Evolutionary conservation across 441 rosid genomes (phyloP).

Genomic region (Pelargonium citronellum): DNA sequence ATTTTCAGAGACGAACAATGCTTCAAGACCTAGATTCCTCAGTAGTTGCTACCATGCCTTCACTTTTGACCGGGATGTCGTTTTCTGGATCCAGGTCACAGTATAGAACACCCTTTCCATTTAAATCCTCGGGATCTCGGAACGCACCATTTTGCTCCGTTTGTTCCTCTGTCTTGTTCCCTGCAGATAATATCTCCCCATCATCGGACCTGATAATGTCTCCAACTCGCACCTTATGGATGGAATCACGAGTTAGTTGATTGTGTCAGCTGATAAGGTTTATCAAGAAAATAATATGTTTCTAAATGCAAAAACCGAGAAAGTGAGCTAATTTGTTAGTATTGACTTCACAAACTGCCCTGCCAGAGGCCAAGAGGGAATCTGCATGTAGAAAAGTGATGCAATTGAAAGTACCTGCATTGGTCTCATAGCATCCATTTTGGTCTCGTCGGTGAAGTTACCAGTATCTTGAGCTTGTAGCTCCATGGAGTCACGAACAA

Average conservation of each 20-base stretch:
- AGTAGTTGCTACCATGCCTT: slow-evolving; percentile 14
- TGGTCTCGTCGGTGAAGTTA: slow-evolving; percentile 33
- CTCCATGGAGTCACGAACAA: slow-evolving; percentile 82
- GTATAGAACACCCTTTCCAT: slow-evolving; percentile 33
- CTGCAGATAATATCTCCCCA: slow-evolving; percentile 27
- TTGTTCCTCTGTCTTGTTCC: slow-evolving; percentile 23
- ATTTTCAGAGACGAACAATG: not conserved
- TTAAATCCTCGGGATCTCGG: slow-evolving; percentile 28
- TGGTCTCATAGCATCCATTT: slow-evolving; percentile 42
- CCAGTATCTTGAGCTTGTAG: slow-evolving; percentile 64
- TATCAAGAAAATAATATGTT: no score
- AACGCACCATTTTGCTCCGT: slow-evolving; percentile 19
- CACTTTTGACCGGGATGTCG: slow-evolving; percentile 30
- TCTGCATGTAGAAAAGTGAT: no score
- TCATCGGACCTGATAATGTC: slow-evolving; percentile 21
- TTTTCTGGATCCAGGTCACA: slow-evolving; percentile 35
- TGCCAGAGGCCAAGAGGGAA: not conserved
- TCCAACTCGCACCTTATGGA: slow-evolving; percentile 34
- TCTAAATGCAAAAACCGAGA: no score
- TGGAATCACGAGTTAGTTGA: slow-evolving; percentile 4
- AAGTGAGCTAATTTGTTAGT: no score
- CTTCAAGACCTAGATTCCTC: not conserved
- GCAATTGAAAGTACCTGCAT: slow-evolving; percentile 37
- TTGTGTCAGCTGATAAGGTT: slow-evolving; percentile 1
- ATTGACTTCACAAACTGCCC: no score